Base-by-base conservation (phyloP, 192 early-diverging fungal species). In the Backusella tarrabulga region DNA sequence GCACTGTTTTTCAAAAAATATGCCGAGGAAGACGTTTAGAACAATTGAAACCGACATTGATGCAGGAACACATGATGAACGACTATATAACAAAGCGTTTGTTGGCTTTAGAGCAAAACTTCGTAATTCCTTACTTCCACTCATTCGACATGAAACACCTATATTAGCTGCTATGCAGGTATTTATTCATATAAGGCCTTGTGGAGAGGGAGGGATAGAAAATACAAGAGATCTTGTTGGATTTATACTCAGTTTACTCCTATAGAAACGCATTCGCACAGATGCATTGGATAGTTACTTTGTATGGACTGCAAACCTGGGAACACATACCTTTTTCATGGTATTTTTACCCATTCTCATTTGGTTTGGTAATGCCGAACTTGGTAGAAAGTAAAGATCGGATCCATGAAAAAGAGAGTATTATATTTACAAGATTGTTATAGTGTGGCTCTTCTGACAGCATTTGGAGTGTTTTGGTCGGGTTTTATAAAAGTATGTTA, bases 281-380 rank as follows among this genome's bases (percentile, higher is more conserved):
- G 86, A 88, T 5, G 42, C 81, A 26, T 67, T 93, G 35, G 94
- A 95, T 77, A 80, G 63, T 8, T 85, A 92, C 72, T 94, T 95
- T 76, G 78, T 91, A 21, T 87, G 84, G 79, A 91, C 93, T 11
- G 89, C 92, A 3, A 90, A 91, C 83, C 88, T 96, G 9, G 96
- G 96, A 11, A 95, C 93, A 50, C 96, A 97, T 74, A 90, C 91
- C 19, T 95, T 95, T 74, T 98, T 97, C 81, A 86, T 98, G 84
- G 79, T 94, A 15, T 85, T 90, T 35, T 79, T 96, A 19, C 96
- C 96, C 14, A 82, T 92, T 29, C 82, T 95, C 34, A 95, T 96
- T 76, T 93, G 93, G 86, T 93, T 94, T 68, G 92, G 92, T 29
- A 87, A 89, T 63, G 86, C 89, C n/a, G 74, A 84, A 75, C 86